Evolutionary conservation across 768 basidiomycete genomes (phyloP).

Genomic region (Hericium rajendrae): DNA sequence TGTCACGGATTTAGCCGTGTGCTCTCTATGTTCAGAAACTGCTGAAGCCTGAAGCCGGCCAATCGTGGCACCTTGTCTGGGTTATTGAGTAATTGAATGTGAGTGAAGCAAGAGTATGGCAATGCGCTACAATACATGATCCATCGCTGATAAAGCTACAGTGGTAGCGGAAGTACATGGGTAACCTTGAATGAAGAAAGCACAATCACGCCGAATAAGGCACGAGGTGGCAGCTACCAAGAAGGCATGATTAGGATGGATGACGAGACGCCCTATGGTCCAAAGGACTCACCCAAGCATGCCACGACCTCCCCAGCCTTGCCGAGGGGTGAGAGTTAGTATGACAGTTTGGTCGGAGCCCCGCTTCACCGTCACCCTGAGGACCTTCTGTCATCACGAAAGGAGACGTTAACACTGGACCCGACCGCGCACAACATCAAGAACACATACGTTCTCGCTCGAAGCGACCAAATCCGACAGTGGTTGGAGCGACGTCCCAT

Average conservation of each 20-base stretch:
- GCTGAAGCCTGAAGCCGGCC: too few relatives aligned
- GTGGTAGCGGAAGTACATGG: background rate
- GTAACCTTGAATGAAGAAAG: background rate
- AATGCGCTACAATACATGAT: too few relatives aligned
- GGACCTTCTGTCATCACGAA: conserved; percentile 36
- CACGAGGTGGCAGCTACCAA: conserved; percentile 9
- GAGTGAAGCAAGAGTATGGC: too few relatives aligned
- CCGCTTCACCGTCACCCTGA: conserved; percentile 52
- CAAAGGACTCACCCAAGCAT: conserved; percentile 51
- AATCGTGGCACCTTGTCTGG: too few relatives aligned
- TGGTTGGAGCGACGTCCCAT: conserved; percentile 48
- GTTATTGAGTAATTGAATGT: too few relatives aligned
- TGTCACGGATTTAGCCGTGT: too few relatives aligned
- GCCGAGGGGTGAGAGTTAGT: conserved; percentile 55
- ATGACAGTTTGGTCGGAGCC: conserved; percentile 29
- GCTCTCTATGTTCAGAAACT: too few relatives aligned
- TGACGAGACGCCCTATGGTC: background rate
- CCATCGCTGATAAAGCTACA: background rate
- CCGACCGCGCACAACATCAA: background rate
- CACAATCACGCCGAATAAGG: background rate
- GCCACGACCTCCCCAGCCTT: conserved; percentile 84
- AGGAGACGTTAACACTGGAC: background rate
- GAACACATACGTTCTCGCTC: conserved; percentile 62
- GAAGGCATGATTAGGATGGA: background rate
- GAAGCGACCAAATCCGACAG: conserved; percentile 65